Evolutionary conservation across 495 filamentous ascomycete genomes (phyloP).

Genomic region (Penicillium steckii): DNA sequence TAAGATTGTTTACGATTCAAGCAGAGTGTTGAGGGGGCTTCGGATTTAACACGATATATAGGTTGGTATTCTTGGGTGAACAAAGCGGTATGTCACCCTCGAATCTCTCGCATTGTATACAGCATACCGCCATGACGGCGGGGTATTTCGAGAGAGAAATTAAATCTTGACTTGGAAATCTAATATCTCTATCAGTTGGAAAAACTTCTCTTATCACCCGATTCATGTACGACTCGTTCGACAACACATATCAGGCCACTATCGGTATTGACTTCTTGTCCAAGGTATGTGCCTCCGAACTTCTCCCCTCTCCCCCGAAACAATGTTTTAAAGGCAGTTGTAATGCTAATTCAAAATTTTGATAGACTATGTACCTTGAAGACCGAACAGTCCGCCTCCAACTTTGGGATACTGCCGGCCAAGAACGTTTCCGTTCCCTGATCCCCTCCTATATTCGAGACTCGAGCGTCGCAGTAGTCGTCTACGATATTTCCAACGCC

Average conservation of each 20-base stretch:
- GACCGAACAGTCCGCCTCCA: conserved; percentile 96
- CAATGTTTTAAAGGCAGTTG: neutral
- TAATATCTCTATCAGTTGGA: conserved; percentile 63
- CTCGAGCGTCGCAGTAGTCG: conserved; percentile 93
- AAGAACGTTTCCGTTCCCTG: conserved; percentile 93
- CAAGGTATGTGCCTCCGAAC: conserved; percentile 63
- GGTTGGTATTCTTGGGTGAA: conserved; percentile 94
- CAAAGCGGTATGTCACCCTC: conserved; percentile 74
- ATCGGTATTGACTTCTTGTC: conserved; percentile 99
- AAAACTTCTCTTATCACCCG: conserved; percentile 98
- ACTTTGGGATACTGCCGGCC: conserved; percentile 97
- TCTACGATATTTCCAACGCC: conserved; percentile 97
- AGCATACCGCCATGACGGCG: too few relatives aligned
- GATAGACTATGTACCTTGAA: conserved; percentile 97
- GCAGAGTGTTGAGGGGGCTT: neutral
- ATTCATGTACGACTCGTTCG: conserved; percentile 99
- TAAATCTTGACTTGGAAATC: neutral
- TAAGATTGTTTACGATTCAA: conserved; percentile 51
- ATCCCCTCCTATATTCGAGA: conserved; percentile 99
- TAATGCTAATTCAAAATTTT: neutral
- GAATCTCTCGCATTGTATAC: neutral
- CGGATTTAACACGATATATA: conserved; percentile 36
- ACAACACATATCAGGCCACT: conserved; percentile 99
- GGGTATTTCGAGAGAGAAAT: neutral
- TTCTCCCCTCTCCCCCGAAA: neutral